phyloP scores from a whole-genome alignment of 2,329 filamentous ascomycete genomes.

The Paecilomyces variotii region DNA sequence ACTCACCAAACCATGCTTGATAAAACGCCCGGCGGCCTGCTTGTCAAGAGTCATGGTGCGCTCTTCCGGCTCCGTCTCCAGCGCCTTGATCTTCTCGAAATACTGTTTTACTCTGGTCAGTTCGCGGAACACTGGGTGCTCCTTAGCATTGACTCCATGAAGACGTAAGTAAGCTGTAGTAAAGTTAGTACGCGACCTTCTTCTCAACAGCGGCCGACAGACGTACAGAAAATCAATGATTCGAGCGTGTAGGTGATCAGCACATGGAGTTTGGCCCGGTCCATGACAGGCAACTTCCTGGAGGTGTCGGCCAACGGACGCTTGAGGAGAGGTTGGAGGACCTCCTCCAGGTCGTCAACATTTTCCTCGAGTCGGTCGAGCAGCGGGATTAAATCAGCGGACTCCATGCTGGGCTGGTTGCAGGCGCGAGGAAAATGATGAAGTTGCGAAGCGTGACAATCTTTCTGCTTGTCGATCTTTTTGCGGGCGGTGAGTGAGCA shows the following conservation, averaged over 20 bases:
- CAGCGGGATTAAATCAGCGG: conserved; percentile 54
- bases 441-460: background rate
- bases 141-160: conserved; percentile 70
- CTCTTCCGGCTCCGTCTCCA: conserved; percentile 56
- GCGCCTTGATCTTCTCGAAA: conserved; percentile 79
- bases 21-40: conserved; percentile 69
- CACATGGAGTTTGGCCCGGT: conserved; percentile 92
- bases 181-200: conserved; percentile 7
- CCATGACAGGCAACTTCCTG: conserved; percentile 77
- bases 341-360: conserved; percentile 69
- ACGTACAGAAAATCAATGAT: conserved; percentile 74
- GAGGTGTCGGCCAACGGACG: conserved; percentile 58
- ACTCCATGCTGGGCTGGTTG: conserved; percentile 39
- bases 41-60: conserved; percentile 59
- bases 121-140: conserved; percentile 78
- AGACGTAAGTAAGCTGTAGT: conserved; percentile 63
- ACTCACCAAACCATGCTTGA: conserved; percentile 69
- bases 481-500: conserved; percentile 10
- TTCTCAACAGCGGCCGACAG: conserved; percentile 3
- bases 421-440: background rate
- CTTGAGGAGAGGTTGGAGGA: conserved; percentile 64
- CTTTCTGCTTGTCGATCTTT: conserved; percentile 8
- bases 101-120: conserved; percentile 82
- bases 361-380: conserved; percentile 68
- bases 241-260: conserved; percentile 82